Percentiles rank a stretch among this genome's conserved stretches.
Evolutionary conservation across 805 yeast genomes (phyloP).

Genomic region (Nakazawaea sp.): DNA sequence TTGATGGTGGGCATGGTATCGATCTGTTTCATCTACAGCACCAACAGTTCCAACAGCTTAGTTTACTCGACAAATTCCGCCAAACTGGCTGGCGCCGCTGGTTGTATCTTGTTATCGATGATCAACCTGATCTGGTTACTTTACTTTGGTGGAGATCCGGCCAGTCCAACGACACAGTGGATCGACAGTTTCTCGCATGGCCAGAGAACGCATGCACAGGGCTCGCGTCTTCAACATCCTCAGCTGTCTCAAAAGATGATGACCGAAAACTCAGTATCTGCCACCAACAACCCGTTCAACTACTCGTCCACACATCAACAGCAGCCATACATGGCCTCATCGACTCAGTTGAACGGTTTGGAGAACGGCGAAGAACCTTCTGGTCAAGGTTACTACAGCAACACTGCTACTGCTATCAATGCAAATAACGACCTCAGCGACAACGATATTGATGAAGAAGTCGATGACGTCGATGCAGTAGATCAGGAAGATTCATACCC

Average conservation of each 20-base stretch:
- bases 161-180: slow-evolving; percentile 79
- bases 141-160: slow-evolving; percentile 86
- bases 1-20: slow-evolving; percentile 51
- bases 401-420: slow-evolving; percentile 10
- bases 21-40: slow-evolving; percentile 74
- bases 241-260: slow-evolving; percentile 18
- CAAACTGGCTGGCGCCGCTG: slow-evolving; percentile 86
- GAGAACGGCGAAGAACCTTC: slow-evolving; percentile 38
- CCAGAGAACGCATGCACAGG: slow-evolving; percentile 2
- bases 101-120: slow-evolving; percentile 77
- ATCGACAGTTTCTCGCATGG: slow-evolving; percentile 38
- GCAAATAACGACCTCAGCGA: slow-evolving; percentile 12
- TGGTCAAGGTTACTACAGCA: slow-evolving; percentile 16
- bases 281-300: slow-evolving; percentile 19
- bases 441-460: slow-evolving; percentile 8
- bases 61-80: slow-evolving; percentile 64
- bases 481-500: slow-evolving; percentile 50
- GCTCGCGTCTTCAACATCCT: slow-evolving; percentile 7
- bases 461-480: slow-evolving; percentile 11
- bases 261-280: slow-evolving; percentile 17
- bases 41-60: slow-evolving; percentile 75
- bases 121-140: slow-evolving; percentile 80
- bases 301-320: slow-evolving; percentile 11
- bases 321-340: slow-evolving; percentile 23
- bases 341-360: slow-evolving; percentile 53